Evolutionary conservation across 495 filamentous ascomycete species (phyloP), one percentile per base, ranked within the genome.

Genomic region (Polyplosphaeria fusca): DNA sequence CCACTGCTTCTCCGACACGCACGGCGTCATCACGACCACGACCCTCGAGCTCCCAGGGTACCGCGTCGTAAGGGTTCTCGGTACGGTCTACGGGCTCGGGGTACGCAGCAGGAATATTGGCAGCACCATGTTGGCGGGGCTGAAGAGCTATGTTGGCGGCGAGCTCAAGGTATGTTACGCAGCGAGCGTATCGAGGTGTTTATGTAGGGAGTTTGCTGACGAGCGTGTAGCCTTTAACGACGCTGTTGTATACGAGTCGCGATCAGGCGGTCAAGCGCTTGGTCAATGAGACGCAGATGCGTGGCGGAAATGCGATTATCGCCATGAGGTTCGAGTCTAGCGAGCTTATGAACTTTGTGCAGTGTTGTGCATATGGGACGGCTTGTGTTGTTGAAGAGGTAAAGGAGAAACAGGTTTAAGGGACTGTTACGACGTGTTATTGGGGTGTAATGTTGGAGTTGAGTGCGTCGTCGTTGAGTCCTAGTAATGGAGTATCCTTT

Each of bases 251-350:
- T 65, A 74, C 69, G 12, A 73, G 75, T 7, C 71, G 80, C 23
- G 81, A 84, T 63, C 74, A 79, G 42, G 79, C 80, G 9, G 74
- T 80, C 48, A 71, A 72, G 52, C 68, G 80, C 22, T 57, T 80
- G 53, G 77, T 84, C 4, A 74, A 77, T 13, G 81, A 82, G 68
- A 77, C 77, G 26, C 77, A 81, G 70, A 68, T 63, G 41, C 68
- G 80, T 18, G 79, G 79, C n/a, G 80, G 80, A 13, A 84, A 84
- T 67, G 81, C 80, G 26, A 68, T 84, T 55, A 74, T 84, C 52
- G 77, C 76, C 14, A 68, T 83, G 46, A 71, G 76, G 41, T 84
- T 83, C 63, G 80, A 84, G 63, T 68, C 73, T 5, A 71, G 70
- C 14, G 76, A 77, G 40, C 61, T 67, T 35, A 60, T 76, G 30